These are phyloP conservation scores for Magnaporthiopsis rhizophila DNA, from an alignment of 2,329 filamentous ascomycete species.

Conservation along the genomic window DNA sequence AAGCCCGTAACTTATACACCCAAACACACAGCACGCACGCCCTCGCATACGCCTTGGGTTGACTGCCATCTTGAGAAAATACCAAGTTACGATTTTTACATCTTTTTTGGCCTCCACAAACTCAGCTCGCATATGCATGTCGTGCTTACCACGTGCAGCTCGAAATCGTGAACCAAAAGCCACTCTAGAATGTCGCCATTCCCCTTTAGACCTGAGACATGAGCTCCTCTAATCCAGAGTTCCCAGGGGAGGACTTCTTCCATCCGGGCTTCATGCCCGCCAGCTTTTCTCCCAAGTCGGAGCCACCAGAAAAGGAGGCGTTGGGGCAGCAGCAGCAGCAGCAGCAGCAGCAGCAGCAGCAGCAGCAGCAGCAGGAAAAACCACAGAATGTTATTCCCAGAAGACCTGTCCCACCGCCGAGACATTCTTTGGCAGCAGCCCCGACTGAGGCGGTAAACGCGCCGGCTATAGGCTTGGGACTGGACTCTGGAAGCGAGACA, in stretches of 20 bases:
- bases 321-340: no score
- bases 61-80: not conserved
- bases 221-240: slow-evolving; percentile 3
- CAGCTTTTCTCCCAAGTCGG: not conserved
- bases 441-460: not conserved
- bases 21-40: not conserved
- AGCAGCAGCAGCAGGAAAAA: not conserved
- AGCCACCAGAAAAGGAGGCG: not conserved
- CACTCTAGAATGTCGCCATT: not conserved
- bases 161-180: not conserved
- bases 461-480: not conserved
- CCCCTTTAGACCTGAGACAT: slow-evolving; percentile 1
- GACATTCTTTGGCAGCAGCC: not conserved
- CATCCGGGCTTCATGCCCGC: slow-evolving; percentile 9
- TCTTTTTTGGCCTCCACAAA: not conserved
- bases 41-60: not conserved
- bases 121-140: not conserved
- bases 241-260: slow-evolving; percentile 9
- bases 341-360: not conserved
- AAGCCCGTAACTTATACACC: not conserved
- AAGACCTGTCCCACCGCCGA: slow-evolving; percentile 4
- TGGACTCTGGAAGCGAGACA: not conserved
- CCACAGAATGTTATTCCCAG: not conserved
- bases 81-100: not conserved
- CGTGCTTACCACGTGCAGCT: not conserved